Conservation (phyloP, 768 basidiomycete species). For the Suillus occidentalis region DNA sequence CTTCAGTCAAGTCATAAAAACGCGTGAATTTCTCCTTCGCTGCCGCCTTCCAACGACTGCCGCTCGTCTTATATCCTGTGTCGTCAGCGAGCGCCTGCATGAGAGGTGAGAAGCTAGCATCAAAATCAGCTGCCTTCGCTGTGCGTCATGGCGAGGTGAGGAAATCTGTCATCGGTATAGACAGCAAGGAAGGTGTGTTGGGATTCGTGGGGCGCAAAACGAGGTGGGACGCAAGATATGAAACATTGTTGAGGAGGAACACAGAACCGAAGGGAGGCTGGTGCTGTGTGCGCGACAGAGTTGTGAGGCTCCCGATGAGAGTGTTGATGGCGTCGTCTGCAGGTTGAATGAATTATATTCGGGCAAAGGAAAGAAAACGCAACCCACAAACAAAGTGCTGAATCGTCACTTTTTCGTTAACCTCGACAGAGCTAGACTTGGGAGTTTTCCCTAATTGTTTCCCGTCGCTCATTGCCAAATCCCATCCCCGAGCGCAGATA, state of each 20-base stretch:
- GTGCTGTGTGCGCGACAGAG: constrained; percentile 57
- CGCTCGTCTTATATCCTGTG: constrained; percentile 46
- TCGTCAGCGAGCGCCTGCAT: constrained; percentile 61
- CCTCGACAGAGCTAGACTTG: constrained; percentile 43
- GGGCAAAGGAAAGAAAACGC: neutral
- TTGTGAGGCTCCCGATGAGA: constrained; percentile 55
- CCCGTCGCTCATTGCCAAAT: constrained; percentile 93
- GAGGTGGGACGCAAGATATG: constrained; percentile 63
- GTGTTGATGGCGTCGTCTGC: constrained; percentile 77
- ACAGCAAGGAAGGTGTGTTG: constrained; percentile 50
- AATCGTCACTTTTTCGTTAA: constrained; percentile 49
- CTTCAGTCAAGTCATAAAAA: constrained; percentile 49
- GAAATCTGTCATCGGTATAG: constrained; percentile 58
- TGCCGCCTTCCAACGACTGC: constrained; percentile 44
- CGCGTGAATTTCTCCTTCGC: constrained; percentile 82
- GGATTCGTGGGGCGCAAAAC: constrained; percentile 51
- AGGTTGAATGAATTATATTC: neutral
- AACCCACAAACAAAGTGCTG: constrained; percentile 67
- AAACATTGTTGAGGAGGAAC: constrained; percentile 81
- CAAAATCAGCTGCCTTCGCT: constrained; percentile 82
- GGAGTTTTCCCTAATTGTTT: constrained; percentile 55
- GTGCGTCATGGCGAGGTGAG: constrained; percentile 74
- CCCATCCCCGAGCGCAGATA: constrained; percentile 41
- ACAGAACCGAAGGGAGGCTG: constrained; percentile 36
- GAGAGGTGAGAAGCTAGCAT: constrained; percentile 76